Evolutionary conservation across 2,329 filamentous ascomycete species (phyloP).

Genomic region (Fusarium heterosporum): DNA sequence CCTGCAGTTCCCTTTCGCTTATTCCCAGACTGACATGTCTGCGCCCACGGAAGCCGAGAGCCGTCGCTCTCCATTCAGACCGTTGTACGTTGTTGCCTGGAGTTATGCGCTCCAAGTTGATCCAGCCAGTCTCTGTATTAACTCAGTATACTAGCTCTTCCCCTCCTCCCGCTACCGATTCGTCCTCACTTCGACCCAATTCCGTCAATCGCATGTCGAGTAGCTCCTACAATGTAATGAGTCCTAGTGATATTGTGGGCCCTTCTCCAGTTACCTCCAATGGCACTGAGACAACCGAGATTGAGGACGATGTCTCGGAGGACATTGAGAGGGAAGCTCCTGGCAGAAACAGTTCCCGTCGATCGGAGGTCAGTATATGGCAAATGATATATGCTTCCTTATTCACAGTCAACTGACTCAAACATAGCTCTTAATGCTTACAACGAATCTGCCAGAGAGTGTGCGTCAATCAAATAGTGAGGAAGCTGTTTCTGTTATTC

Average conservation of each 20-base stretch:
- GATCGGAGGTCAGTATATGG: constrained; percentile 49
- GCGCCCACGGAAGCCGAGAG: constrained; percentile 65
- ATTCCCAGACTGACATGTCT: constrained; percentile 65
- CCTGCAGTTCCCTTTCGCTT: constrained; percentile 54
- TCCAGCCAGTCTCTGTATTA: constrained; percentile 11
- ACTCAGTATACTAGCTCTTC: constrained; percentile 49
- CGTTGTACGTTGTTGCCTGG: constrained; percentile 59
- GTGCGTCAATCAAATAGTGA: constrained; percentile 73
- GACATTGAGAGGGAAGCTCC: constrained; percentile 58
- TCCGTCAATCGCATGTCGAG: constrained; percentile 63
- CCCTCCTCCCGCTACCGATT: constrained; percentile 55
- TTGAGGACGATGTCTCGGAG: constrained; percentile 80
- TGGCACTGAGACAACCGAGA: constrained; percentile 84
- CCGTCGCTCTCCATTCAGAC: constrained; percentile 61
- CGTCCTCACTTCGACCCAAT: constrained; percentile 63
- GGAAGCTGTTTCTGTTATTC: constrained; percentile 89
- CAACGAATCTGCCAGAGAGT: constrained; percentile 68
- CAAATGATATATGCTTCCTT: background rate
- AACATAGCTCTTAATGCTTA: constrained; percentile 62
- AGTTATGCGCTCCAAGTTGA: background rate
- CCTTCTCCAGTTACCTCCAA: constrained; percentile 89
- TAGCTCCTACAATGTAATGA: constrained; percentile 65
- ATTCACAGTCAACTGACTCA: constrained; percentile 29
- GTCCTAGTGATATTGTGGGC: constrained; percentile 77
- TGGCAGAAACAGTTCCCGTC: constrained; percentile 32